phyloP scores from a whole-genome alignment of 495 filamentous ascomycete genomes.

The Letharia lupina region DNA sequence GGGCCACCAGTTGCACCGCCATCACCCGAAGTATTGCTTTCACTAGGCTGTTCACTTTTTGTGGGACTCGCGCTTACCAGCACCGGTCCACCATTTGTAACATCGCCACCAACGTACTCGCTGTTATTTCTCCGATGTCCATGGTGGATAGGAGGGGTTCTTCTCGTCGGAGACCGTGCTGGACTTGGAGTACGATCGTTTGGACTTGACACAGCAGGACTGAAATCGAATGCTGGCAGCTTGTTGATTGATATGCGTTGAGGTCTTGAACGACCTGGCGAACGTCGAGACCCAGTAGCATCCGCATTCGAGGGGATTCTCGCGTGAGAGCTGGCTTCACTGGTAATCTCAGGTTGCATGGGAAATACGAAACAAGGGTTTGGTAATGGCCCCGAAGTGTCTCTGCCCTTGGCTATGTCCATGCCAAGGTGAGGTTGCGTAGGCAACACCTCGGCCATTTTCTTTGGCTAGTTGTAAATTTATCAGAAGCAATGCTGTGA shows the following conservation, averaged over 20 bases:
- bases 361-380: conserved; percentile 71
- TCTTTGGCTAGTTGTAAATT: background rate
- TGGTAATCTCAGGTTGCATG: conserved; percentile 33
- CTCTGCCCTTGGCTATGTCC: conserved; percentile 10
- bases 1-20: conserved; percentile 53
- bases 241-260: conserved; percentile 24
- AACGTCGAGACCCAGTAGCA: conserved; percentile 11
- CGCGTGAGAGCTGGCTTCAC: conserved; percentile 1
- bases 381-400: conserved; percentile 40
- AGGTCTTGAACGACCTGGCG: conserved; percentile 15
- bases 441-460: conserved; percentile 20
- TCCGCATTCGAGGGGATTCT: conserved; percentile 3
- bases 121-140: conserved; percentile 70
- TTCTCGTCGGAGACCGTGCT: conserved; percentile 28
- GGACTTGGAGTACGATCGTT: conserved; percentile 22
- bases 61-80: conserved; percentile 44
- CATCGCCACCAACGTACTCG: conserved; percentile 76
- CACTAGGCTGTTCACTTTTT: conserved; percentile 30
- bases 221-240: conserved; percentile 32
- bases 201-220: conserved; percentile 13
- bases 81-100: conserved; percentile 48
- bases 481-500: background rate
- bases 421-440: conserved; percentile 18
- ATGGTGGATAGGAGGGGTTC: conserved; percentile 20
- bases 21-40: conserved; percentile 71